A percentile compares a stretch with the other conserved stretches of the same genome.
Conservation (phyloP, 345 rosid genomes). For the Crucihimalaya himalaica region DNA sequence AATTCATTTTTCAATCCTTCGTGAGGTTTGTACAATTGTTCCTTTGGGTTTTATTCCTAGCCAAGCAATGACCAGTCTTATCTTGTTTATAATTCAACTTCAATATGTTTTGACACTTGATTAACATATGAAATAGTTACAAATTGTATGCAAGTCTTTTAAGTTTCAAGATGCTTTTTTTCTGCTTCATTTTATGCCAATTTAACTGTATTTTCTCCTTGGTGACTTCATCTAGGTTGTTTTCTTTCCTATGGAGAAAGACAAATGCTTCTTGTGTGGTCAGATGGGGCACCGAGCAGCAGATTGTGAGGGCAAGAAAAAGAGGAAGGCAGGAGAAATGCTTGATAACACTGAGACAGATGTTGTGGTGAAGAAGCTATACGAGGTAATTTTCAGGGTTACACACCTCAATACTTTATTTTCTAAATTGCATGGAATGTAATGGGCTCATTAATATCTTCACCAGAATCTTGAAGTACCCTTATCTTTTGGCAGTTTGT, state of each 20-base stretch:
- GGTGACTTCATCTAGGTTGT: slow-evolving; percentile 57
- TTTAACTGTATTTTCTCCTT: slow-evolving; percentile 4
- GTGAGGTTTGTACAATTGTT: slow-evolving; percentile 66
- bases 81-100: slow-evolving; percentile 10
- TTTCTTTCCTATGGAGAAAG: slow-evolving; percentile 68
- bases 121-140: slow-evolving; percentile 5
- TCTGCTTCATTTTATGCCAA: slow-evolving; percentile 1
- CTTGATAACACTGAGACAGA: slow-evolving; percentile 63
- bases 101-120: not conserved
- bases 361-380: slow-evolving; percentile 66
- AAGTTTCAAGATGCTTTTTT: not conserved
- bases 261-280: slow-evolving; percentile 91
- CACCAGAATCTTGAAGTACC: slow-evolving; percentile 10
- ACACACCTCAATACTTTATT: not conserved
- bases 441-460: slow-evolving; percentile 6
- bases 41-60: slow-evolving; percentile 16
- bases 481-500: slow-evolving; percentile 61
- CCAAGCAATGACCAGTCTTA: not conserved
- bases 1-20: slow-evolving; percentile 88
- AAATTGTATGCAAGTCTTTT: slow-evolving; percentile 9
- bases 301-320: slow-evolving; percentile 76
- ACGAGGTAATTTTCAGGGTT: slow-evolving; percentile 57
- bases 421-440: slow-evolving; percentile 18
- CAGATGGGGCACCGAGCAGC: slow-evolving; percentile 88
- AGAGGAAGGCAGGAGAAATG: slow-evolving; percentile 76